Base-by-base conservation (phyloP, 1,284 basidiomycete genomes). In the Taiwanofungus camphoratus region DNA sequence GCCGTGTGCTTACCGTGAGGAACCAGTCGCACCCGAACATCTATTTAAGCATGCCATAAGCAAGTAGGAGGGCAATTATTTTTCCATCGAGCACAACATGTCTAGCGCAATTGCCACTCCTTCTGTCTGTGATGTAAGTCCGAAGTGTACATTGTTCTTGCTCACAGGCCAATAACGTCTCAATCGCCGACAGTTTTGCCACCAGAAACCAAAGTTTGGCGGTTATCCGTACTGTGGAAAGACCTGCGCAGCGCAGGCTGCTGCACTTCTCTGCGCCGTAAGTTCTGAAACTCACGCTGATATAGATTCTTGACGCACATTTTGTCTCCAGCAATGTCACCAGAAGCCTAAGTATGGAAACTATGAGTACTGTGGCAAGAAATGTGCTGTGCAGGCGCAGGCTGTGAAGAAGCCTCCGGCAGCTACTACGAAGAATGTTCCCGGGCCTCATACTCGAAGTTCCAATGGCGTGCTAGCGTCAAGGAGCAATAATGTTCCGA, bases 331-430 rank as follows among this genome's bases (percentile, higher is more conserved):
- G 79, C 72, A 73, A 42, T 82, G 79, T 50, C 69, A 73, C 48
- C 63, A 67, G 55, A 76, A 74, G 49, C 76, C 77, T 19, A 78
- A 69, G 53, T 76, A 71, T 48, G 66, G 64, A 16, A 67, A 61
- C 42, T 70, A 76, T 51, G 62, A 68, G 13, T 81, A 73, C 49
- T 82, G 79, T 52, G 77, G 77, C 33, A 76, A 78, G 62, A 79
- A 73, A 35, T 82, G 79, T 52, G 77, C 76, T 15, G 54, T 61
- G 21, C 66, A 76, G 53, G 77, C 71, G 32, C 41, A 47, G 24
- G 46, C 45, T 43, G 50, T 23, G 62, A 55, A 42, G 30, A 41
- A 42, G 39, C 20, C 31, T 20, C 37, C 23, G 19, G 37, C 29
- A 18, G 23, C 29, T 15, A 31, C 16, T 19, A 20, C 24, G 33